Conservation (phyloP, 2,329 filamentous ascomycete species). For the Fusarium begoniae region DNA sequence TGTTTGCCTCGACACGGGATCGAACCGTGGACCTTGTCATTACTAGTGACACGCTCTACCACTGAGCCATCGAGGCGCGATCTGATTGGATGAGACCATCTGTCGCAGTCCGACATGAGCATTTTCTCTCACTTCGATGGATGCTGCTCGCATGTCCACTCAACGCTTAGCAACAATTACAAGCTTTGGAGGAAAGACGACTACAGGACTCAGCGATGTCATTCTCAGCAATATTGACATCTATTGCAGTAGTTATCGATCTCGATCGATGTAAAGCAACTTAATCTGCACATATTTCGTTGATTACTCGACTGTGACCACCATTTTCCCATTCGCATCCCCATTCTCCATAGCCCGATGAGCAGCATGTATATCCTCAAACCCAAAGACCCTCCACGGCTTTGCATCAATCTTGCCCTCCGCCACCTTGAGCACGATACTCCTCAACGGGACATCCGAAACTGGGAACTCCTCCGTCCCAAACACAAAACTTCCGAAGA, state of each 20-base stretch:
- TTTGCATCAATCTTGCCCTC: background rate
- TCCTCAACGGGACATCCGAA: background rate
- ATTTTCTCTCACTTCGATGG: background rate
- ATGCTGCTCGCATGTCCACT: background rate
- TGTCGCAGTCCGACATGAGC: fast-evolving
- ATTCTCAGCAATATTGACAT: no score
- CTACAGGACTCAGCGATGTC: no score
- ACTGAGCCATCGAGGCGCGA: background rate
- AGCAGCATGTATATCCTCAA: background rate
- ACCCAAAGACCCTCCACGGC: background rate
- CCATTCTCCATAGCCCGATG: background rate
- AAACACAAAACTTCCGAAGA: background rate
- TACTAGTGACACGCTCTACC: constrained; percentile 4
- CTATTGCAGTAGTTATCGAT: no score
- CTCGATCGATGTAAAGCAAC: background rate
- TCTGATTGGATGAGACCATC: background rate
- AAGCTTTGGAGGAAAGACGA: fast-evolving
- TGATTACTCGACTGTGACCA: background rate
- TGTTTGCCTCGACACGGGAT: background rate
- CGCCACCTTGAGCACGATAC: background rate
- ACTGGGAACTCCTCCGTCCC: background rate
- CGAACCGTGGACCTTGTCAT: constrained; percentile 2
- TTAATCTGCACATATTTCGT: no score
- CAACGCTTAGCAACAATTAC: fast-evolving
- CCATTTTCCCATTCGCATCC: background rate